These are phyloP conservation scores for Cucurbita pepo DNA, from an alignment of 306 rosid genomes.

Conservation along the genomic window DNA sequence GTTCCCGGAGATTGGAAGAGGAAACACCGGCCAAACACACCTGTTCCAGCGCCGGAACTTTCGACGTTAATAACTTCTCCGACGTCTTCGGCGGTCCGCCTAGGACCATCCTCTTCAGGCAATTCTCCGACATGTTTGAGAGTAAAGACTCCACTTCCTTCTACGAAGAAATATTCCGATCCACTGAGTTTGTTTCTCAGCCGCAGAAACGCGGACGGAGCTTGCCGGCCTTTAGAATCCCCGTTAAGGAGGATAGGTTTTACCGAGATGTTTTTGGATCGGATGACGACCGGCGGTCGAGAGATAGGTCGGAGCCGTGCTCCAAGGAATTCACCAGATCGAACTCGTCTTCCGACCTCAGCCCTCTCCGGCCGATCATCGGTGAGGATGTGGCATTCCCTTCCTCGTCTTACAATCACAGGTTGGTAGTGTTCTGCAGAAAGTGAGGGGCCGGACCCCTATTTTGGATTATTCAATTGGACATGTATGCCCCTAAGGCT, in stretches of 20 bases:
- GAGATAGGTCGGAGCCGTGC: constrained; percentile 53
- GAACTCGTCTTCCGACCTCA: constrained; percentile 54
- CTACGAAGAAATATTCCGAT: constrained; percentile 46
- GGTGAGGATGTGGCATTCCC: constrained; percentile 63
- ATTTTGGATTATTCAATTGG: constrained; percentile 3
- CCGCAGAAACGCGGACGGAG: constrained; percentile 21
- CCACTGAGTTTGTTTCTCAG: constrained; percentile 17
- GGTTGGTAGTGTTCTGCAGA: constrained; percentile 25
- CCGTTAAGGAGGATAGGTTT: constrained; percentile 36
- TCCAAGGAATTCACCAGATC: constrained; percentile 54
- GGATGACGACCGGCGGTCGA: constrained; percentile 58
- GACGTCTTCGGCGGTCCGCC: constrained; percentile 94
- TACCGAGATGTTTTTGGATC: constrained; percentile 55
- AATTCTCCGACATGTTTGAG: constrained; percentile 14
- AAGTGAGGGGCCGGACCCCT: background rate
- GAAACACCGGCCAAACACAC: constrained; percentile 12
- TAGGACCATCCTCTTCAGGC: constrained; percentile 34
- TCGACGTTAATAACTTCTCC: constrained; percentile 38
- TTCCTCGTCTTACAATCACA: constrained; percentile 57
- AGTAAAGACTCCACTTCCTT: constrained; percentile 9
- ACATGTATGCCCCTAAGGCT: constrained; percentile 16
- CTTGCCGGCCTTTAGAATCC: constrained; percentile 59
- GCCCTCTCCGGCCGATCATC: constrained; percentile 43
- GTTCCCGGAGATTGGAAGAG: constrained; percentile 36
- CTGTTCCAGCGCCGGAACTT: constrained; percentile 15